These are phyloP conservation scores for Boletus subcaerulescens DNA, from an alignment of 768 basidiomycete genomes.

Conservation along the genomic window DNA sequence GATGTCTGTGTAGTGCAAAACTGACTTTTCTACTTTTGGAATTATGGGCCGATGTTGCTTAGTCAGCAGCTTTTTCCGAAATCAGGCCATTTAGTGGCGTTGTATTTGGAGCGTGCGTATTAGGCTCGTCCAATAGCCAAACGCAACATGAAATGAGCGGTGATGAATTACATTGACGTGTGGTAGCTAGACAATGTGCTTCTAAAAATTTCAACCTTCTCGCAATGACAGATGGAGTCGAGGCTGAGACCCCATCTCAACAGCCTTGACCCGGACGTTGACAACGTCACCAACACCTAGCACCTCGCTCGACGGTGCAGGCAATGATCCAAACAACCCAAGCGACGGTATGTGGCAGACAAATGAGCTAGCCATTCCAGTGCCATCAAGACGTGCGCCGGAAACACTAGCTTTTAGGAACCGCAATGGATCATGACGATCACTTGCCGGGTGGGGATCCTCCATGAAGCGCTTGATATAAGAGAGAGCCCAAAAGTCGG, in stretches of 20 bases:
- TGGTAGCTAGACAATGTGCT: not conserved
- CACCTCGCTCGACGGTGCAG: constrained; percentile 1
- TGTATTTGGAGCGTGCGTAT: no score
- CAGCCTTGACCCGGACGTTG: constrained; percentile 23
- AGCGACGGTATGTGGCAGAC: constrained; percentile 27
- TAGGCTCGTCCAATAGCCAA: no score
- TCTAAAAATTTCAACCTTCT: not conserved
- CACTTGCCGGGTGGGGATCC: constrained; percentile 16
- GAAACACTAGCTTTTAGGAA: constrained; percentile 26
- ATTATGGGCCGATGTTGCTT: constrained; percentile 10
- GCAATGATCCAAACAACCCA: constrained; percentile 21
- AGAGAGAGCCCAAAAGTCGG: constrained; percentile 39
- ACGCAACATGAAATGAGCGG: no score
- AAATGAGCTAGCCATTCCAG: constrained; percentile 7
- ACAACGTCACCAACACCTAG: constrained; percentile 28
- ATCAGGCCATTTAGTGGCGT: not conserved
- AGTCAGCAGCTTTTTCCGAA: constrained; percentile 18
- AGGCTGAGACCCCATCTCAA: constrained; percentile 32
- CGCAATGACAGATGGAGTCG: constrained; percentile 20
- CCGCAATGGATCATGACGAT: constrained; percentile 27
- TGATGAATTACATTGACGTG: constrained; percentile 2
- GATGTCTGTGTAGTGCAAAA: not conserved
- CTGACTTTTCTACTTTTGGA: constrained; percentile 9
- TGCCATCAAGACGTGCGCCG: constrained; percentile 16
- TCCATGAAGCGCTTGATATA: constrained; percentile 40